A percentile compares a stretch with the other conserved stretches of the same genome.
Conservation (phyloP, 2,329 filamentous ascomycete genomes). For the Immersiporthe knoxdaviesiana region DNA sequence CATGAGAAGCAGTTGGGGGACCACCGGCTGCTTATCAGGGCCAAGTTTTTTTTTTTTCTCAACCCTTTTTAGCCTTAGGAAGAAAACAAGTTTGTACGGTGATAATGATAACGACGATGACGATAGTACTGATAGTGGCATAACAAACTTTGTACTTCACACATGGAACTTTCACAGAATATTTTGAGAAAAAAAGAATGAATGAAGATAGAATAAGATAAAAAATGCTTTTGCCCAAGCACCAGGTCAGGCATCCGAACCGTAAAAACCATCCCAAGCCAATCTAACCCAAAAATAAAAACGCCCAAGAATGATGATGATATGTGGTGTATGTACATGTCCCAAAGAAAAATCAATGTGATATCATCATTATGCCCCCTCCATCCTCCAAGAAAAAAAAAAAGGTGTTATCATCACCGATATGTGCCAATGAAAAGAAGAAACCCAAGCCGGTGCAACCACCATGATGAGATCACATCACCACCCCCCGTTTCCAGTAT, state of each 20-base stretch:
- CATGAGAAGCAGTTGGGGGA: neutral
- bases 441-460: neutral
- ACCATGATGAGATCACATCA: neutral
- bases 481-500: neutral
- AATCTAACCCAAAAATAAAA: slow-evolving; percentile 5
- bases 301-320: slow-evolving; percentile 1
- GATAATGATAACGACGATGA: neutral
- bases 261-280: neutral
- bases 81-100: neutral
- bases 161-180: neutral
- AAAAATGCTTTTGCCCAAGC: slow-evolving; percentile 9
- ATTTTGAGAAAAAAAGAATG: neutral
- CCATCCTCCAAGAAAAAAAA: neutral
- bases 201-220: neutral
- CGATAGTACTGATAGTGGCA: neutral
- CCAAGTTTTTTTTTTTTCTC: neutral
- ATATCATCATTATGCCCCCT: slow-evolving; percentile 5
- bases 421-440: neutral
- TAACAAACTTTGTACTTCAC: neutral
- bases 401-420: neutral
- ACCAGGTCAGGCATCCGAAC: slow-evolving; percentile 10
- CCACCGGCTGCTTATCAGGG: neutral
- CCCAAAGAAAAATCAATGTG: neutral
- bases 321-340: neutral
- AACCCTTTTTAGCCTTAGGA: neutral